Evolutionary conservation across 257 asterid species (phyloP).

Genomic region (Plantago major): DNA sequence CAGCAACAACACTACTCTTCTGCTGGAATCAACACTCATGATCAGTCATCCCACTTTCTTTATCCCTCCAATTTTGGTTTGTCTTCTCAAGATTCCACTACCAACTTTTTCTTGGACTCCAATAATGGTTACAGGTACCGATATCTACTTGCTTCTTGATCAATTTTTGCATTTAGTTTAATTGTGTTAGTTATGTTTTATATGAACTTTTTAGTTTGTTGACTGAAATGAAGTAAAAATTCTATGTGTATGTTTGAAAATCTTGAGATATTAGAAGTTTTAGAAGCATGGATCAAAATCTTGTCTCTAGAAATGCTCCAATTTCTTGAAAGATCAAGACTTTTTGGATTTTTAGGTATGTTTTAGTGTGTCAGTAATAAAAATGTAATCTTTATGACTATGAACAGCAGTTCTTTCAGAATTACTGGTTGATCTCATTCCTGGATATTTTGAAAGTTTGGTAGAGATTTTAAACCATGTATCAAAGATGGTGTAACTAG

Average conservation of each 20-base stretch:
- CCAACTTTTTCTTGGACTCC: constrained; percentile 46
- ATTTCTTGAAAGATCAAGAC: too few relatives aligned
- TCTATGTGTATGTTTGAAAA: background rate
- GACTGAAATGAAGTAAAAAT: background rate
- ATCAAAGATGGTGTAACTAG: too few relatives aligned
- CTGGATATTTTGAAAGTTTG: too few relatives aligned
- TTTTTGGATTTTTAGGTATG: too few relatives aligned
- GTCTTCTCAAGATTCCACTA: constrained; percentile 32
- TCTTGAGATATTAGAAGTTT: background rate
- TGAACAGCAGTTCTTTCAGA: too few relatives aligned
- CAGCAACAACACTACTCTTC: constrained; percentile 19
- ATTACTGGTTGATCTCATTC: too few relatives aligned
- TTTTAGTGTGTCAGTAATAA: too few relatives aligned
- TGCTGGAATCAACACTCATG: constrained; percentile 28
- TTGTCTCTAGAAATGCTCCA: background rate
- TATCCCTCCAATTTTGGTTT: constrained; percentile 29
- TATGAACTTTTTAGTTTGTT: background rate
- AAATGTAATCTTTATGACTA: too few relatives aligned
- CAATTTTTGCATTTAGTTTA: background rate
- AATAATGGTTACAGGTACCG: constrained; percentile 37
- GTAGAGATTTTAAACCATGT: too few relatives aligned
- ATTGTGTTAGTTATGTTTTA: too few relatives aligned
- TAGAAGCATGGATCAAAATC: background rate
- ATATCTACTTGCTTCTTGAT: background rate
- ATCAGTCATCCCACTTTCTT: constrained; percentile 21